Evolutionary conservation across 164 flowering plant genomes (phyloP).

Genomic region (Umbellularia californica): DNA sequence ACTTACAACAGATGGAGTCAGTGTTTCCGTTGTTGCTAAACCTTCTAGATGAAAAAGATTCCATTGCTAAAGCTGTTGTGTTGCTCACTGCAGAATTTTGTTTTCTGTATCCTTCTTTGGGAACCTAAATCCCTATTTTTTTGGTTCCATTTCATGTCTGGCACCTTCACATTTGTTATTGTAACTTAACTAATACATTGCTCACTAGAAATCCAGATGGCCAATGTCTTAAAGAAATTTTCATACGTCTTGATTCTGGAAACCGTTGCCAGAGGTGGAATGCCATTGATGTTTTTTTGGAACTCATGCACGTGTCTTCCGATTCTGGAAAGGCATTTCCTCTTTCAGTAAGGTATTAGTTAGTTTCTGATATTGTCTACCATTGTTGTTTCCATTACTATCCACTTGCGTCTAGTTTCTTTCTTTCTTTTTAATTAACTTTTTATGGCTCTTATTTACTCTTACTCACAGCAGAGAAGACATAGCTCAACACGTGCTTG

Average conservation of each 20-base stretch:
- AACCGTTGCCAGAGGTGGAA: slow-evolving; percentile 51
- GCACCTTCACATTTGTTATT: slow-evolving; percentile 1
- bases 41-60: slow-evolving; percentile 75
- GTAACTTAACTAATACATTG: slow-evolving; percentile 13
- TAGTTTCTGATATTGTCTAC: not conserved
- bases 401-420: not conserved
- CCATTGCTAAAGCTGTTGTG: slow-evolving; percentile 63
- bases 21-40: slow-evolving; percentile 47
- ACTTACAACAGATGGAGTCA: slow-evolving; percentile 37
- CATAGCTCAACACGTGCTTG: slow-evolving; percentile 46
- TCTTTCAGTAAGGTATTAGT: slow-evolving; percentile 38
- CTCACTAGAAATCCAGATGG: slow-evolving; percentile 43
- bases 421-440: not conserved
- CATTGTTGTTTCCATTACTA: not conserved
- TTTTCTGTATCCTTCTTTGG: slow-evolving; percentile 38
- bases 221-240: slow-evolving; percentile 52
- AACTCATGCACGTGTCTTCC: slow-evolving; percentile 40
- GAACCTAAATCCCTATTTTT: not conserved
- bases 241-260: slow-evolving; percentile 40
- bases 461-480: slow-evolving; percentile 45
- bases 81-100: slow-evolving; percentile 69
- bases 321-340: slow-evolving; percentile 32
- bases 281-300: slow-evolving; percentile 63
- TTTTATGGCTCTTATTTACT: not conserved
- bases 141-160: not conserved